Percentiles rank a stretch among this genome's conserved stretches.
Conservation (phyloP, 768 basidiomycete species). For the Cyclocybe cylindracea region DNA sequence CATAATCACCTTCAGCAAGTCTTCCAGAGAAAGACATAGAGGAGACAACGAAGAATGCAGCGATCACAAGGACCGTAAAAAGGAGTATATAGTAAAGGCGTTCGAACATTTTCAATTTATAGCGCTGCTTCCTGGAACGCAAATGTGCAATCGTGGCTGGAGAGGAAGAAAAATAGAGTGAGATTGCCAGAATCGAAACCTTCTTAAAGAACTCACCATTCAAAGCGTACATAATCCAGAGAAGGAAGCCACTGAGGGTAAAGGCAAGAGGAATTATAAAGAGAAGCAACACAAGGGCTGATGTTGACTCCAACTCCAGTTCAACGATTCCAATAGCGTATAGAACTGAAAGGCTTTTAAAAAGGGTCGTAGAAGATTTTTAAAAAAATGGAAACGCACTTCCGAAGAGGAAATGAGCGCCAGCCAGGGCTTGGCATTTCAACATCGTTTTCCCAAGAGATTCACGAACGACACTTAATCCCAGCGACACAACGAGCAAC, state of each 20-base stretch:
- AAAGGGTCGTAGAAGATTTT: neutral
- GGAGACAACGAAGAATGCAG: conserved; percentile 90
- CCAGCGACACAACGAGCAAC: conserved; percentile 89
- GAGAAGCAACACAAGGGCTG: conserved; percentile 78
- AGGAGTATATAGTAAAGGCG: conserved; percentile 84
- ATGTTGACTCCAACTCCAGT: conserved; percentile 88
- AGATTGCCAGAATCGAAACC: neutral
- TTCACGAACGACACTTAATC: conserved; percentile 89
- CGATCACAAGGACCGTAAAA: conserved; percentile 77
- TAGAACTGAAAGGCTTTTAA: conserved; percentile 51
- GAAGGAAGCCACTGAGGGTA: conserved; percentile 91
- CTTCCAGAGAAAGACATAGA: conserved; percentile 90
- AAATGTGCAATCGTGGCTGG: conserved; percentile 89
- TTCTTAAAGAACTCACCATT: conserved; percentile 59
- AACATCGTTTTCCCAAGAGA: conserved; percentile 84
- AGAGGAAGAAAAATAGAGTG: conserved; percentile 2
- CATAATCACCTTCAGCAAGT: conserved; percentile 73
- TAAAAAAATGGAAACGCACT: conserved; percentile 53
- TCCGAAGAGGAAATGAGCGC: conserved; percentile 90
- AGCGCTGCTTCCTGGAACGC: conserved; percentile 79
- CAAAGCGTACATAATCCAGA: conserved; percentile 93
- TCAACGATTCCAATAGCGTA: conserved; percentile 96
- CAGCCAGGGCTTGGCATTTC: conserved; percentile 78
- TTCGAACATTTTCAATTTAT: conserved; percentile 88
- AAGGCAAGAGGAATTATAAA: conserved; percentile 95